Conservation (phyloP, 2,329 filamentous ascomycete species). For the Ceratocystis destructans region DNA sequence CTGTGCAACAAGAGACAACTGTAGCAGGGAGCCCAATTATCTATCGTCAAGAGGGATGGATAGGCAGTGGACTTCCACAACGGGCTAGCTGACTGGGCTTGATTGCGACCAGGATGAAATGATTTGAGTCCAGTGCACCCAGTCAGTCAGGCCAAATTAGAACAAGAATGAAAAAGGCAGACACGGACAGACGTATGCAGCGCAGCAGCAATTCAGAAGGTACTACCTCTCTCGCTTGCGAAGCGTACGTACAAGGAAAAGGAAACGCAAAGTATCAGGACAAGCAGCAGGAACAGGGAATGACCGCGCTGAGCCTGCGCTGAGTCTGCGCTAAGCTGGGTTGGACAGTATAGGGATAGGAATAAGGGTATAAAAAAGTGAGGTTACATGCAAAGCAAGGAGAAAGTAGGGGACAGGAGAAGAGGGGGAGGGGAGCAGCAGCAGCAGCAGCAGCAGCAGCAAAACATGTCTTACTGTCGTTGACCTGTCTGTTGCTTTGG, state of each 20-base stretch:
- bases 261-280: neutral
- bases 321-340: neutral
- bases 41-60: neutral
- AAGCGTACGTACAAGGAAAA: neutral
- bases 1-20: neutral
- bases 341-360: neutral
- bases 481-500: neutral
- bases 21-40: neutral
- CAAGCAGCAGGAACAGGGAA: neutral
- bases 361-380: neutral
- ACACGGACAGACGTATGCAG: no score
- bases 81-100: neutral
- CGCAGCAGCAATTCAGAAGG: neutral
- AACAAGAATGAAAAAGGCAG: neutral
- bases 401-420: neutral
- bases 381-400: conserved; percentile 6
- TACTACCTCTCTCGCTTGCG: conserved; percentile 9
- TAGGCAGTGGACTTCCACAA: neutral
- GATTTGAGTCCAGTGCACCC: neutral
- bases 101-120: neutral
- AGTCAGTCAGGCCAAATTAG: neutral
- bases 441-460: neutral
- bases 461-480: neutral
- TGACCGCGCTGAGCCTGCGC: neutral
- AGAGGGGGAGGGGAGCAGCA: neutral